Evolutionary conservation across 345 rosid genomes (phyloP).

Genomic region (Pugionium cornutum): DNA sequence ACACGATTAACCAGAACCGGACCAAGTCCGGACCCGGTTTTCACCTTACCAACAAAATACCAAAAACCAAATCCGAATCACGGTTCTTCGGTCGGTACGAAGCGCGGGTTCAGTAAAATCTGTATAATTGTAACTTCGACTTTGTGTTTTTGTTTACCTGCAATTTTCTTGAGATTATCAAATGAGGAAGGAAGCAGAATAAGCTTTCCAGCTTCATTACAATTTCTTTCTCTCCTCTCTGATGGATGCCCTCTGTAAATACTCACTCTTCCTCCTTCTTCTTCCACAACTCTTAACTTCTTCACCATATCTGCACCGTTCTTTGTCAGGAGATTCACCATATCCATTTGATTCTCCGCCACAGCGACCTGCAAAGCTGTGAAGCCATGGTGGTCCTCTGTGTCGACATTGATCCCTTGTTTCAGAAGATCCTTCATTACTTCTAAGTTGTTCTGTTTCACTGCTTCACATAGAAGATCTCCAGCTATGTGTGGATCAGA

Average conservation of each 20-base stretch:
- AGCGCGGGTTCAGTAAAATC: neutral
- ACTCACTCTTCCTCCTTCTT: slow-evolving; percentile 55
- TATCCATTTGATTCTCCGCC: slow-evolving; percentile 55
- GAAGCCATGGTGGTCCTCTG: slow-evolving; percentile 59
- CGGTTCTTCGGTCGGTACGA: slow-evolving; percentile 11
- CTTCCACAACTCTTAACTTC: slow-evolving; percentile 38
- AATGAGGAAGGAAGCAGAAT: slow-evolving; percentile 63
- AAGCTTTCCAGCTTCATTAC: slow-evolving; percentile 61
- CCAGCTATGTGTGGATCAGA: slow-evolving; percentile 66
- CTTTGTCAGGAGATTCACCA: slow-evolving; percentile 63
- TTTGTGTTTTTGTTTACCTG: slow-evolving; percentile 48
- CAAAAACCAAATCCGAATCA: neutral
- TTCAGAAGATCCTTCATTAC: slow-evolving; percentile 63
- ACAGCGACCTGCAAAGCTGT: slow-evolving; percentile 67
- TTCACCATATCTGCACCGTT: slow-evolving; percentile 62
- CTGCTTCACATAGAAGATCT: slow-evolving; percentile 76
- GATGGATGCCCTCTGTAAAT: slow-evolving; percentile 72
- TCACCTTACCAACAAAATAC: neutral
- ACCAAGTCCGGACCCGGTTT: neutral
- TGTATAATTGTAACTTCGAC: neutral
- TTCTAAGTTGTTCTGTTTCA: slow-evolving; percentile 54
- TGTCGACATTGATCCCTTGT: slow-evolving; percentile 55
- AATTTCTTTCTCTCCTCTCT: slow-evolving; percentile 47
- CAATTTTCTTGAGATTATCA: slow-evolving; percentile 71
- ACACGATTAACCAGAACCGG: neutral